Percentiles rank a stretch among this genome's conserved stretches.
These are phyloP conservation scores for Linnemannia schmuckeri DNA, from an alignment of 192 early-diverging fungal genomes.

Conservation along the genomic window DNA sequence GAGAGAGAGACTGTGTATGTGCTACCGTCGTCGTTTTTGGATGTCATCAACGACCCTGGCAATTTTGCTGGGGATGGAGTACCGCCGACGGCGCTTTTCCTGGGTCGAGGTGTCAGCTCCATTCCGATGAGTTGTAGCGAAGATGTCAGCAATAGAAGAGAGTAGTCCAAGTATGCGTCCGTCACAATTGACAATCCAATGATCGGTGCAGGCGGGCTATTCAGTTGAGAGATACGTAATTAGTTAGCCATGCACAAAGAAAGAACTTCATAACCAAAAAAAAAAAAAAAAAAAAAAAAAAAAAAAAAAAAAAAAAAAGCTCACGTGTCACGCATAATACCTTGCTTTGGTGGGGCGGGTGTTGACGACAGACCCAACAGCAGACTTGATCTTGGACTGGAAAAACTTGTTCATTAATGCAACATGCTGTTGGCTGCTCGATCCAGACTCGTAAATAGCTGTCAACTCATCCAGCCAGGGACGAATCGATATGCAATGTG, in stretches of 20 bases:
- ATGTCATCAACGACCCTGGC: background rate
- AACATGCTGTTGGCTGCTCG: slow-evolving; percentile 12
- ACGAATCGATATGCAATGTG: slow-evolving; percentile 72
- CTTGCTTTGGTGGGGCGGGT: slow-evolving; percentile 43
- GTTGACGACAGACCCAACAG: slow-evolving; percentile 25
- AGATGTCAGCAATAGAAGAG: slow-evolving; percentile 69
- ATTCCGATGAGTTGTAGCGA: slow-evolving; percentile 69
- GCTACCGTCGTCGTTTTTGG: background rate
- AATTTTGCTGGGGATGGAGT: background rate
- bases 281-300: background rate
- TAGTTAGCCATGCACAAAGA: background rate
- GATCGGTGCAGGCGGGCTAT: slow-evolving; percentile 61
- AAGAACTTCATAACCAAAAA: background rate
- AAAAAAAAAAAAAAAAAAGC: background rate
- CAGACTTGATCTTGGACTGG: slow-evolving; percentile 30
- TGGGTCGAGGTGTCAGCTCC: slow-evolving; percentile 55
- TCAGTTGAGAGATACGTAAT: background rate
- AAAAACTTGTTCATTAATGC: slow-evolving; percentile 25
- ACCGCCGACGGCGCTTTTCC: background rate
- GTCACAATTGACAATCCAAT: slow-evolving; percentile 72
- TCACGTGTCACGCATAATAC: slow-evolving; percentile 4
- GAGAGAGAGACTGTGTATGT: slow-evolving; percentile 46
- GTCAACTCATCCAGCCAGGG: slow-evolving; percentile 66
- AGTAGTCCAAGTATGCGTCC: slow-evolving; percentile 81
- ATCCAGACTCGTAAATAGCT: slow-evolving; percentile 30